These are phyloP conservation scores for Helichrysum umbraculigerum DNA, from an alignment of 129 eudicot species.

Conservation along the genomic window DNA sequence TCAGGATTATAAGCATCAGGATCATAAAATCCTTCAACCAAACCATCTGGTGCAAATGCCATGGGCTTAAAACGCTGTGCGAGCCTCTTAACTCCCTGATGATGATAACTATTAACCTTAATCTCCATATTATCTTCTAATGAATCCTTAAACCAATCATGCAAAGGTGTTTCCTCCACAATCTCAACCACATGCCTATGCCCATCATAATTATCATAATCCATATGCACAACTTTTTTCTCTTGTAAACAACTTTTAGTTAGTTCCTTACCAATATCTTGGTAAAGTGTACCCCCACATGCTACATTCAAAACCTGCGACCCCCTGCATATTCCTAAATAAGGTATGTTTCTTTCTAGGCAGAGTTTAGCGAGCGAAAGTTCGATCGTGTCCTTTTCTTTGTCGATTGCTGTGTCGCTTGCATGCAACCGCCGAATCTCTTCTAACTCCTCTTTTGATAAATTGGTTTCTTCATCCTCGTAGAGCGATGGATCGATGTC, in stretches of 20 bases:
- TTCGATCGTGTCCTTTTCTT: conserved; percentile 85
- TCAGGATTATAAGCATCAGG: conserved; percentile 86
- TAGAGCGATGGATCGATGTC: conserved; percentile 88
- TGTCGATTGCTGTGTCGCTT: conserved; percentile 86
- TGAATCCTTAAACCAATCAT: conserved; percentile 72
- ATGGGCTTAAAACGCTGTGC: conserved; percentile 83
- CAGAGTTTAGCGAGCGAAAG: conserved; percentile 77
- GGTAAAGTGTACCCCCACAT: conserved; percentile 87
- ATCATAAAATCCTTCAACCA: conserved; percentile 91
- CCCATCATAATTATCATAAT: conserved; percentile 85
- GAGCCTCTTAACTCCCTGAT: conserved; percentile 86
- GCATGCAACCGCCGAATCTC: conserved; percentile 64
- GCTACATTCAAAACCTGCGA: conserved; percentile 92
- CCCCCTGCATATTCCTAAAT: conserved; percentile 88
- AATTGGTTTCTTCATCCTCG: conserved; percentile 39
- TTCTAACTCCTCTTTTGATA: conserved; percentile 64
- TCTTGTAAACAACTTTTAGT: conserved; percentile 29
- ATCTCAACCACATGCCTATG: conserved; percentile 78
- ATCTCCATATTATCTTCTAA: conserved; percentile 58
- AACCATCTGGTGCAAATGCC: conserved; percentile 89
- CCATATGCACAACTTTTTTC: conserved; percentile 62
- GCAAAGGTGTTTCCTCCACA: conserved; percentile 66
- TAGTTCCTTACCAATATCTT: conserved; percentile 74
- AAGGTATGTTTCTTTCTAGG: conserved; percentile 85
- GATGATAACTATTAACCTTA: conserved; percentile 89